Percentiles rank a stretch among this genome's conserved stretches.
Conservation (phyloP, 352 stramenopile genomes). For the Phytopythium helicoides region DNA sequence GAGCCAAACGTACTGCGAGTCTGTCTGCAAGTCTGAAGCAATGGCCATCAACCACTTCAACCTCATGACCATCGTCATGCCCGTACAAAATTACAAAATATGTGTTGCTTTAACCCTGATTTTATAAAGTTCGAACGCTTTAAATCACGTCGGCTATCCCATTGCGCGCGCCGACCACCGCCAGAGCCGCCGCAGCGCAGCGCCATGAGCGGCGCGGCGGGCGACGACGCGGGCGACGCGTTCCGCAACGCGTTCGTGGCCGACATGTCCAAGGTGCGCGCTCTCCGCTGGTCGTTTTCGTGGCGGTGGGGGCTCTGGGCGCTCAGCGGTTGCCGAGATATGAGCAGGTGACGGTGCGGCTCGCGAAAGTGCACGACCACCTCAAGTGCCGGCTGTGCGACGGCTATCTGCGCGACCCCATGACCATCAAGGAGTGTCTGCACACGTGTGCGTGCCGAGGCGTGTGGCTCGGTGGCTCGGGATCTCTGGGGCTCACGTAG, state of each 20-base stretch:
- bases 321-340: background rate
- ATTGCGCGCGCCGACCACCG: no score
- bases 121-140: no score
- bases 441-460: slow-evolving; percentile 65
- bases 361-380: slow-evolving; percentile 49
- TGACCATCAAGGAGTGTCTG: slow-evolving; percentile 77
- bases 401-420: slow-evolving; percentile 65
- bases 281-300: background rate
- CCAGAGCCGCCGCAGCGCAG: no score
- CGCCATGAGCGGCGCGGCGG: background rate
- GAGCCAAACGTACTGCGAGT: background rate
- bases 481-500: no score
- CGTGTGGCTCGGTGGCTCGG: background rate
- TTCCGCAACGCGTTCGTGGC: slow-evolving; percentile 28
- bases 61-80: no score
- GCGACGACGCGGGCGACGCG: slow-evolving; percentile 13
- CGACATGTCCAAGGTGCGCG: slow-evolving; percentile 34
- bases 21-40: no score
- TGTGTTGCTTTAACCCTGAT: no score
- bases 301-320: background rate
- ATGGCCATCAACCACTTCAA: no score
- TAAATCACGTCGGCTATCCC: no score
- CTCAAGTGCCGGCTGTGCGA: slow-evolving; percentile 66
- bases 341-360: slow-evolving; percentile 37
- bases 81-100: no score